Evolutionary conservation across 2,329 filamentous ascomycete genomes (phyloP), one percentile per base, ranked within the genome.

Genomic region (Phyllosticta capitalensis): DNA sequence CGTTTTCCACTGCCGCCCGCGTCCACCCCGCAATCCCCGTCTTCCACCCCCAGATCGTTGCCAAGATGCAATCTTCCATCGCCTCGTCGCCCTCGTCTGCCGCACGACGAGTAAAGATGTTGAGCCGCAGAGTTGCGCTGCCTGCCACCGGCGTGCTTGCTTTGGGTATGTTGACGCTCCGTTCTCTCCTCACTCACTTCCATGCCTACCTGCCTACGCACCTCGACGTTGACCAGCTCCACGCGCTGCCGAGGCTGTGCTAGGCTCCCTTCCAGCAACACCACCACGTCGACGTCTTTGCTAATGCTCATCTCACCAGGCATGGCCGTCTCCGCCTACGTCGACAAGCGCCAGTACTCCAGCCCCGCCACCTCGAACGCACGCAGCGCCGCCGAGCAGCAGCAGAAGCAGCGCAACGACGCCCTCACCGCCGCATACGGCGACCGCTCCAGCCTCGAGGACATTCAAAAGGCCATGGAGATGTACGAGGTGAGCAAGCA

Each of bases 1-100:
- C 58, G 49, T 60, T 60, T 54, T 56, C 58, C 28, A 60, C 58
- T 51, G 55, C 58, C 22, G 58, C 58, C 22, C 58, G 58, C n/a
- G 58, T 60, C n/a, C 58, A 60, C 58, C 58, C 58, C 19, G 54
- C 58, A 33, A 12, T 60, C 26, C 53, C 58, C 12, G 17, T 28
- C 58, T 56, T 56, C 45, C 45, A 56, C 5, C 54, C 58, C 49
- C 58, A 60, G 54, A 54, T 26, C 21, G 4, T 56, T 21, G 19
- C 53, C 45, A 48, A 52, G 17, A 60, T 60, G 58, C 54, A 56
- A 17, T 53, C 58, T 9, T 22, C 54, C 10, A 6, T 45, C 54
- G 21, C 52, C 52, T 45, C 58, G 9, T 38, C 52, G 10, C 58
- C 53, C 17, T 52, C 56, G 5, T 7, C 45, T 1, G 52, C 48